Percentiles rank a stretch among this genome's conserved stretches.
Evolutionary conservation across 1,284 basidiomycete genomes (phyloP).

Genomic region (Rhodotorula mucilaginosa): DNA sequence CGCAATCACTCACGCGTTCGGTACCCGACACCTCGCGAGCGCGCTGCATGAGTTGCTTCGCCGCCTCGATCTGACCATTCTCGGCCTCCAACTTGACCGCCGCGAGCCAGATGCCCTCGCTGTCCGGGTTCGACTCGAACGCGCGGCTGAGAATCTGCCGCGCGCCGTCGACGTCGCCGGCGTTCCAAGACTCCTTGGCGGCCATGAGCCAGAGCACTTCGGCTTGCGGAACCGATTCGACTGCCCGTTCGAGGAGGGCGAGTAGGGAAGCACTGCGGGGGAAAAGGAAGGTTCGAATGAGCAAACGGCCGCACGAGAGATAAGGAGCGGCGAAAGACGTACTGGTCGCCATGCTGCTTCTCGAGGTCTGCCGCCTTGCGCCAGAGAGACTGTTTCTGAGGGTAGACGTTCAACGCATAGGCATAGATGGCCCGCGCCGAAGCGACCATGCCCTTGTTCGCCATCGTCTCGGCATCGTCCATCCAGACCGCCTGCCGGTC

Average conservation of each 20-base stretch:
- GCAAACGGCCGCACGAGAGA: not conserved
- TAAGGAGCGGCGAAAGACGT: conserved; percentile 41
- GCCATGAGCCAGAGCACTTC: conserved; percentile 97
- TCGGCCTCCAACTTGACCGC: conserved; percentile 95
- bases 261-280: conserved; percentile 69
- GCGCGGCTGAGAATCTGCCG: conserved; percentile 82
- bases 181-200: conserved; percentile 90
- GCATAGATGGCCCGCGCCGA: conserved; percentile 83
- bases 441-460: conserved; percentile 70
- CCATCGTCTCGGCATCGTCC: conserved; percentile 80
- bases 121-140: conserved; percentile 92
- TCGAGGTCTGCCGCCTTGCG: conserved; percentile 86
- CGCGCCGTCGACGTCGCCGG: conserved; percentile 80
- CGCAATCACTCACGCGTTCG: conserved; percentile 63
- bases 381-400: conserved; percentile 80
- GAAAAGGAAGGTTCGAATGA: not conserved
- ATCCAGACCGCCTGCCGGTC: conserved; percentile 87
- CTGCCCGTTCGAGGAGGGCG: conserved; percentile 74
- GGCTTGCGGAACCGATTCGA: conserved; percentile 84
- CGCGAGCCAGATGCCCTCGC: conserved; percentile 94
- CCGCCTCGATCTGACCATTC: conserved; percentile 82
- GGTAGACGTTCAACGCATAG: conserved; percentile 87
- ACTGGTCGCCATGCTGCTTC: conserved; percentile 79
- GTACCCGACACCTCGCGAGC: conserved; percentile 87
- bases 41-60: conserved; percentile 77